A percentile compares a stretch with the other conserved stretches of the same genome.
Conservation (phyloP, 345 rosid genomes). For the Mangifera indica region DNA sequence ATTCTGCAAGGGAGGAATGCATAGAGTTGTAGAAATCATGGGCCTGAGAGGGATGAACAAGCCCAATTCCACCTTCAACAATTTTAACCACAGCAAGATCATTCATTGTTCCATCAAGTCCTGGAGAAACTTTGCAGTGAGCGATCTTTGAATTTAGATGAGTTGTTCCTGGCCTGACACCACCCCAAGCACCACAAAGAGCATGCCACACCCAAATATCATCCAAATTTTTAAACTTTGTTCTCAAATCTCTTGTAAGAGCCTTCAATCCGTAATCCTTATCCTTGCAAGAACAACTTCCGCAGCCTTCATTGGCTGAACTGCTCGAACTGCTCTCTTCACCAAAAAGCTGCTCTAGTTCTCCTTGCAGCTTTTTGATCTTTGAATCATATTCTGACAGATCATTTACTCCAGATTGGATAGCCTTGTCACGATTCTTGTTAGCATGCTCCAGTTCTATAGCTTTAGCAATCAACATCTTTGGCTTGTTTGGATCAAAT, state of each 20-base stretch:
- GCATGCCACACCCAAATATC: constrained; percentile 87
- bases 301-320: constrained; percentile 5
- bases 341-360: constrained; percentile 47
- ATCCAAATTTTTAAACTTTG: constrained; percentile 57
- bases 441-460: constrained; percentile 64
- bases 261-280: constrained; percentile 51
- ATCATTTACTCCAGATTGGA: constrained; percentile 39
- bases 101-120: constrained; percentile 59
- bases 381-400: constrained; percentile 31
- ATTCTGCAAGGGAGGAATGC: constrained; percentile 74
- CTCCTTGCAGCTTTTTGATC: constrained; percentile 43
- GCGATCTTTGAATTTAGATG: constrained; percentile 48
- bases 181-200: constrained; percentile 90
- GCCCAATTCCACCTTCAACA: constrained; percentile 73
- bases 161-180: constrained; percentile 63
- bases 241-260: constrained; percentile 63
- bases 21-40: constrained; percentile 65
- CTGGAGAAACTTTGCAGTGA: constrained; percentile 47
- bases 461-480: constrained; percentile 70
- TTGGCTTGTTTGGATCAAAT: constrained; percentile 61
- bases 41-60: constrained; percentile 69
- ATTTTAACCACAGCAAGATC: constrained; percentile 82
- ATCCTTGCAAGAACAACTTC: constrained; percentile 26
- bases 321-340: constrained; percentile 31
- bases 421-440: constrained; percentile 46